Evolutionary conservation across 208 protist species (phyloP).

Genomic region (Borovskyia barvae): DNA sequence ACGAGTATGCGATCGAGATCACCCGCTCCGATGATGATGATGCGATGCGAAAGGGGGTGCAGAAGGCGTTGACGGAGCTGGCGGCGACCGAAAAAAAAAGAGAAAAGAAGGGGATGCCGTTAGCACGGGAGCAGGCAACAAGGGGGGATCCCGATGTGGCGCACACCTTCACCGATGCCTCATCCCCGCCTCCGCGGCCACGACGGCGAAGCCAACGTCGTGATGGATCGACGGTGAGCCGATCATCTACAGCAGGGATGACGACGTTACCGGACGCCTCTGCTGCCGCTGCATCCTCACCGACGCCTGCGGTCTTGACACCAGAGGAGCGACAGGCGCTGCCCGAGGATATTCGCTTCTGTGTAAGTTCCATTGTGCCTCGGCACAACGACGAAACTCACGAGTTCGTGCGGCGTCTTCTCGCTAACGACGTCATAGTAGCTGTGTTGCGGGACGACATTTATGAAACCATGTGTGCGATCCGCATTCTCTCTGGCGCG

Average conservation of each 20-base stretch:
- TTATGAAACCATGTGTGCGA: conserved; percentile 83
- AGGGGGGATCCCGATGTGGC: too few relatives aligned
- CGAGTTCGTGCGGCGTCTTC: conserved; percentile 50
- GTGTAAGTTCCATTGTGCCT: conserved; percentile 55
- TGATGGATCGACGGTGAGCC: too few relatives aligned
- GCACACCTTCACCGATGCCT: too few relatives aligned
- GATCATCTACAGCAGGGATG: too few relatives aligned
- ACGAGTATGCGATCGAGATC: conserved; percentile 78
- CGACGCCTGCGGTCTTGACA: neutral
- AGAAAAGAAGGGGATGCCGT: too few relatives aligned
- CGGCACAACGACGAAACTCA: conserved; percentile 68
- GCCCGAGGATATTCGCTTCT: conserved; percentile 37
- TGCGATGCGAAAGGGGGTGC: neutral
- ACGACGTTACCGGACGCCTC: too few relatives aligned
- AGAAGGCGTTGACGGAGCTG: neutral
- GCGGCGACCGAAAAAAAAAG: too few relatives aligned
- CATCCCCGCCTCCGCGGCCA: too few relatives aligned
- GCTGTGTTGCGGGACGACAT: conserved; percentile 75
- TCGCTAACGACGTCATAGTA: conserved; percentile 86
- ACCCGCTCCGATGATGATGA: conserved; percentile 43
- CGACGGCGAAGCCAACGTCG: too few relatives aligned
- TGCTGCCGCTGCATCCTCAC: too few relatives aligned
- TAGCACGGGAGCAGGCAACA: too few relatives aligned
- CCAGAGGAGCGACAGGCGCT: conserved; percentile 17
- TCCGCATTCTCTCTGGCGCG: conserved; percentile 69